Conservation (phyloP, 495 filamentous ascomycete genomes). For the Aspergillus homomorphus region DNA sequence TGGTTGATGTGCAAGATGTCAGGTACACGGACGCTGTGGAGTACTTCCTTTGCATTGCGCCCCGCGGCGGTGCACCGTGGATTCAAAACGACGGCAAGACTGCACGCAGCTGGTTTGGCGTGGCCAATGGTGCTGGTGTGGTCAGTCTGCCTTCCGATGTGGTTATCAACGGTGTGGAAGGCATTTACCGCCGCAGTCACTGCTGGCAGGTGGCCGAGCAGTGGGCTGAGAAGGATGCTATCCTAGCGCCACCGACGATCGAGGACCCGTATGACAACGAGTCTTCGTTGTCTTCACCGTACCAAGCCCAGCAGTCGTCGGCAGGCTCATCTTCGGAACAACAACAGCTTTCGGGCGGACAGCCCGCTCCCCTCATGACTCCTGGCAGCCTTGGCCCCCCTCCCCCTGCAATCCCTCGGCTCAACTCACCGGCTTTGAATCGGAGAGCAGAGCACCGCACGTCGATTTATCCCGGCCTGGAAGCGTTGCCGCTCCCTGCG, state of each 20-base stretch:
- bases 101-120: conserved; percentile 75
- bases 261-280: conserved; percentile 44
- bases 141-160: conserved; percentile 78
- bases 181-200: conserved; percentile 84
- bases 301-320: conserved; percentile 44
- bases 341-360: conserved; percentile 15
- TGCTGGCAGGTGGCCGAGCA: conserved; percentile 83
- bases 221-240: conserved; percentile 54
- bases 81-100: conserved; percentile 64
- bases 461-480: conserved; percentile 48
- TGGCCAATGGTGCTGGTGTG: conserved; percentile 64
- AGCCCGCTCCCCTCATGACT: conserved; percentile 27
- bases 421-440: conserved; percentile 37
- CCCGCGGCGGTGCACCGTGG: conserved; percentile 82
- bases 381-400: conserved; percentile 29
- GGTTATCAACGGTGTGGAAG: conserved; percentile 85
- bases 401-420: conserved; percentile 42
- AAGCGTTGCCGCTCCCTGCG: conserved; percentile 50
- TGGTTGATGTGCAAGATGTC: conserved; percentile 80
- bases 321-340: conserved; percentile 38
- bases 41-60: conserved; percentile 93
- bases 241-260: conserved; percentile 36
- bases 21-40: conserved; percentile 78
- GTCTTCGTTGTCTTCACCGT: conserved; percentile 44
- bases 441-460: conserved; percentile 35